Percentiles rank a stretch among this genome's conserved stretches.
These are phyloP conservation scores for Cerrena zonata DNA, from an alignment of 1,284 basidiomycete genomes.

Conservation along the genomic window DNA sequence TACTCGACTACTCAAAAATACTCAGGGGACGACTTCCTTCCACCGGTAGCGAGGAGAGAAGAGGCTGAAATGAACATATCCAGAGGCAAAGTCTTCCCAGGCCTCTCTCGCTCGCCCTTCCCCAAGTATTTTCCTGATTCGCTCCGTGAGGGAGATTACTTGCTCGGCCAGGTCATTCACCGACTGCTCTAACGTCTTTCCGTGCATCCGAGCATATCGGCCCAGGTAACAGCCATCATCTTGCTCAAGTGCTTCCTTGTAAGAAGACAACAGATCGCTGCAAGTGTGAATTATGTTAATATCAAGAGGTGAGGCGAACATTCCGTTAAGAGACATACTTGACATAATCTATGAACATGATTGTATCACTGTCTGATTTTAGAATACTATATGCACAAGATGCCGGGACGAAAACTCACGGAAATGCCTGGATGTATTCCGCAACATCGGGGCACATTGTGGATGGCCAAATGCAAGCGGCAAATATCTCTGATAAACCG, in stretches of 20 bases:
- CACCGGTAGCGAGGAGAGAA: conserved; percentile 7
- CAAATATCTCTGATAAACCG: conserved; percentile 1
- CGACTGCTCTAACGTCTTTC: conserved; percentile 4
- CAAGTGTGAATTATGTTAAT: too few relatives aligned
- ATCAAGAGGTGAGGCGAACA: not conserved
- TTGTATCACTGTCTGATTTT: not conserved
- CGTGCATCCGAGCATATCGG: conserved; percentile 10
- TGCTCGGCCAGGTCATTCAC: conserved; percentile 12
- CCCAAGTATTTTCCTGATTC: conserved; percentile 12
- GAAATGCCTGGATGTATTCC: conserved; percentile 3
- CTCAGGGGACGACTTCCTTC: conserved; percentile 4
- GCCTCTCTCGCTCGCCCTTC: conserved; percentile 10
- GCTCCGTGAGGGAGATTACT: conserved; percentile 9
- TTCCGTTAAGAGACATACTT: not conserved
- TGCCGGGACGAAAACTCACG: not conserved
- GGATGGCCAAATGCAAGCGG: conserved; percentile 4
- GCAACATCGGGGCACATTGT: not conserved
- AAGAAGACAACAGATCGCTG: conserved; percentile 16
- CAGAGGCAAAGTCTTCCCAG: conserved; percentile 16
- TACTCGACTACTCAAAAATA: too few relatives aligned
- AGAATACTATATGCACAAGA: not conserved
- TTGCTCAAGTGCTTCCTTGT: conserved; percentile 13
- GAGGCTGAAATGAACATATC: conserved; percentile 13
- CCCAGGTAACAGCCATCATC: conserved; percentile 13
- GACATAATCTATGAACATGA: conserved; percentile 1